Conservation (phyloP, 208 protist genomes). For the Crithidia fasciculata region DNA sequence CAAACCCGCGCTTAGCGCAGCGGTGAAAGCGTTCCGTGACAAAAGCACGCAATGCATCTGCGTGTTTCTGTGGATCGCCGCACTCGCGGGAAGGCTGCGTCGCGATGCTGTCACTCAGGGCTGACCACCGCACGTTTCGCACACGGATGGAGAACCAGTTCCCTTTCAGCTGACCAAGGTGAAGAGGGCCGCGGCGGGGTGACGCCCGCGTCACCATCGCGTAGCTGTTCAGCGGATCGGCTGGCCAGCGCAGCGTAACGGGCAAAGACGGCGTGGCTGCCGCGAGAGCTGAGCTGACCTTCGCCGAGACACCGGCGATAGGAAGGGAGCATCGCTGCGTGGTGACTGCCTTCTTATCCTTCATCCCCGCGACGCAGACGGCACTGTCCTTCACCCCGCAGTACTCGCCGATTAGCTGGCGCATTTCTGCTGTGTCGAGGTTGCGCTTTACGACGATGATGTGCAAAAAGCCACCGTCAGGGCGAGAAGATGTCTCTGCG, state of each 20-base stretch:
- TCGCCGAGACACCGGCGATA: background rate
- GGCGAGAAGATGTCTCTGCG: background rate
- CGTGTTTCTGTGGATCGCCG: background rate
- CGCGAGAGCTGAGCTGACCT: slow-evolving; percentile 2
- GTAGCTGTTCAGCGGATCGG: slow-evolving; percentile 47
- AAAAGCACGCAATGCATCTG: background rate
- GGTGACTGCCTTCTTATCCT: slow-evolving; percentile 92
- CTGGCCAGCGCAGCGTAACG: slow-evolving; percentile 41
- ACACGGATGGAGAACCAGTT: slow-evolving; percentile 83
- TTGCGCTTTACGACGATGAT: slow-evolving; percentile 84
- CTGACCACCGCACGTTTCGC: slow-evolving; percentile 36
- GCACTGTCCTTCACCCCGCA: slow-evolving; percentile 41
- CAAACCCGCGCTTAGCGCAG: slow-evolving; percentile 69
- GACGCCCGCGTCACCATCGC: slow-evolving; percentile 23
- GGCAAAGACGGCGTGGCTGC: background rate
- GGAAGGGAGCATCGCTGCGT: slow-evolving; percentile 83
- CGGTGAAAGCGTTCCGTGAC: slow-evolving; percentile 41
- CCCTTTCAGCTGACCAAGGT: slow-evolving; percentile 50
- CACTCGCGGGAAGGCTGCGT: too few relatives aligned
- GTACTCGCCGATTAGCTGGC: slow-evolving; percentile 55
- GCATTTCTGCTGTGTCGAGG: slow-evolving; percentile 80
- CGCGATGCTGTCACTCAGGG: too few relatives aligned
- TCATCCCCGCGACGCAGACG: slow-evolving; percentile 92
- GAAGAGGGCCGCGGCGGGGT: slow-evolving; percentile 22
- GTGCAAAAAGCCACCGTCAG: slow-evolving; percentile 43